Conservation (phyloP, 352 stramenopile genomes). For the Phytophthora tentaculata region DNA sequence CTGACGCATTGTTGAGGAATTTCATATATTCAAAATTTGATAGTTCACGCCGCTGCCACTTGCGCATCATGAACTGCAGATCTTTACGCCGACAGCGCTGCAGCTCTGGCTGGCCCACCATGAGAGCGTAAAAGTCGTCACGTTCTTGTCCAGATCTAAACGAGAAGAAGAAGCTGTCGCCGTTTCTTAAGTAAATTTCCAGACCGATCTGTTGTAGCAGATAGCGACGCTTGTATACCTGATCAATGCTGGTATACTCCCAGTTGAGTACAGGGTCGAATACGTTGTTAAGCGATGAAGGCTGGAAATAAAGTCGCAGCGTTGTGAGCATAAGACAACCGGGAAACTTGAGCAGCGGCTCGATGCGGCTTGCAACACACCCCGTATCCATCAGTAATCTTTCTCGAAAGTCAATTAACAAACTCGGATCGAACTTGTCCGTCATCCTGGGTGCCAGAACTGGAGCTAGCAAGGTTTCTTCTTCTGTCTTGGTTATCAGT, state of each 20-base stretch:
- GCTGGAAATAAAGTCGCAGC: conserved; percentile 91
- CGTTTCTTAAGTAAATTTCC: conserved; percentile 84
- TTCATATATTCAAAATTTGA: conserved; percentile 95
- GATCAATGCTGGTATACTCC: conserved; percentile 73
- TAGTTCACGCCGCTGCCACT: conserved; percentile 80
- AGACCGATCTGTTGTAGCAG: conserved; percentile 89
- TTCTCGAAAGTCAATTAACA: conserved; percentile 89
- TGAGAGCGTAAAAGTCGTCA: conserved; percentile 76
- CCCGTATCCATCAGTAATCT: conserved; percentile 54
- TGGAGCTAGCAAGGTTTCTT: conserved; percentile 67
- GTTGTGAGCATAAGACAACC: conserved; percentile 87
- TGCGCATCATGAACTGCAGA: conserved; percentile 64
- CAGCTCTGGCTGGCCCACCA: conserved; percentile 65
- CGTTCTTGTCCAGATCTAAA: conserved; percentile 67
- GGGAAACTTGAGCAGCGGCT: conserved; percentile 87
- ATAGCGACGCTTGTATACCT: conserved; percentile 89
- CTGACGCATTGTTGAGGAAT: conserved; percentile 87
- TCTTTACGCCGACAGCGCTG: conserved; percentile 52
- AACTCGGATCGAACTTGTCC: conserved; percentile 78
- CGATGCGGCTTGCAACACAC: conserved; percentile 76
- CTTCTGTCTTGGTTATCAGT: conserved; percentile 66
- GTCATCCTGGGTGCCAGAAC: conserved; percentile 62
- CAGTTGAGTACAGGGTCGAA: conserved; percentile 88
- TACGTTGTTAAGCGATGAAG: conserved; percentile 92
- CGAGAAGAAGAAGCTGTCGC: conserved; percentile 84